phyloP scores from a whole-genome alignment of 2,329 filamentous ascomycete genomes.

The Xylariomycetidae sp. region DNA sequence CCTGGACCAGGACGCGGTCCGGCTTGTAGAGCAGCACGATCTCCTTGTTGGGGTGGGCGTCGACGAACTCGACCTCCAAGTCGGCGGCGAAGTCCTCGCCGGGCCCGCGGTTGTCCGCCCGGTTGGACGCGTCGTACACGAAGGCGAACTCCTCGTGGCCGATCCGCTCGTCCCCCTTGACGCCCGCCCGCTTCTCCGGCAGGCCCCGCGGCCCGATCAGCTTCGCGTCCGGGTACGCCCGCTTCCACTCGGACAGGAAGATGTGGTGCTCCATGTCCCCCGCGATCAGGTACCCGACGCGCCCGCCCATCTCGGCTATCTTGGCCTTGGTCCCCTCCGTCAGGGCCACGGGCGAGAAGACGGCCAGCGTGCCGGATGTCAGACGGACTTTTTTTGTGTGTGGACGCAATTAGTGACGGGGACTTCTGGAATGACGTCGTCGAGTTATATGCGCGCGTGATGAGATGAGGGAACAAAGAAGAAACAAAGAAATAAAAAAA shows the following conservation, averaged over 20 bases:
- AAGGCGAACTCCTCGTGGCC: slow-evolving; percentile 56
- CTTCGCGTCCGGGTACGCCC: slow-evolving; percentile 71
- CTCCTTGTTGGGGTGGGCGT: slow-evolving; percentile 77
- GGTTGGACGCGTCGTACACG: slow-evolving; percentile 58
- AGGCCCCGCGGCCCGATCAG: slow-evolving; percentile 81
- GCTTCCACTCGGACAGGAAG: slow-evolving; percentile 80
- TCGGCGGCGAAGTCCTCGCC: slow-evolving; percentile 78
- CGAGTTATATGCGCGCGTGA: too few species aligned
- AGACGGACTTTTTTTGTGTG: slow-evolving; percentile 79
- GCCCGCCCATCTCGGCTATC: slow-evolving; percentile 59
- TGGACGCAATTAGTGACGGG: neutral
- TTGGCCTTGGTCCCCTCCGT: slow-evolving; percentile 68
- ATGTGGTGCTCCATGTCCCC: slow-evolving; percentile 94
- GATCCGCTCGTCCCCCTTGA: slow-evolving; percentile 51
- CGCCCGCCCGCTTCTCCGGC: slow-evolving; percentile 70
- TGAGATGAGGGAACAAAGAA: slow-evolving; percentile 6
- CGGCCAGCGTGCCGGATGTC: slow-evolving; percentile 69
- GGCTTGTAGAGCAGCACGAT: slow-evolving; percentile 83
- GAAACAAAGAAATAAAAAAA: neutral
- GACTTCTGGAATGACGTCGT: neutral
- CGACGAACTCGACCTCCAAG: slow-evolving; percentile 81
- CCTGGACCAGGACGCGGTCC: slow-evolving; percentile 74
- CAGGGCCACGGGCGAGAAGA: slow-evolving; percentile 88
- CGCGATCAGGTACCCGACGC: slow-evolving; percentile 79
- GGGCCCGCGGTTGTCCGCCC: slow-evolving; percentile 48